Percentiles rank a stretch among this genome's conserved stretches.
phyloP scores from a whole-genome alignment of 192 early-diverging fungal genomes.

The Backusella mclennaniae region DNA sequence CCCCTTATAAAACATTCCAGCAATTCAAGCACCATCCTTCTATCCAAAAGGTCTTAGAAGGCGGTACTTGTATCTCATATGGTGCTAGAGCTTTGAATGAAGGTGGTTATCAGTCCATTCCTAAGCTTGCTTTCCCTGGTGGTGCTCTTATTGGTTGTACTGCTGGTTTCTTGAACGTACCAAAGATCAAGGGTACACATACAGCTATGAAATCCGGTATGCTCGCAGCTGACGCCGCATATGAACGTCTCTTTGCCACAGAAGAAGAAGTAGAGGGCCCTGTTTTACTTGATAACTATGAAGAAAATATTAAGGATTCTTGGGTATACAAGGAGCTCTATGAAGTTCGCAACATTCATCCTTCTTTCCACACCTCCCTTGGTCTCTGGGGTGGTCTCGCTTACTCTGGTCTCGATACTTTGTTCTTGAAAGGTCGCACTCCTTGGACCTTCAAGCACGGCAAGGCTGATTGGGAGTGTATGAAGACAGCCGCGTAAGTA shows the following conservation, averaged over 20 bases:
- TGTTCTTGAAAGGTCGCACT: conserved; percentile 85
- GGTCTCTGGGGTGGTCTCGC: conserved; percentile 83
- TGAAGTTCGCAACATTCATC: conserved; percentile 89
- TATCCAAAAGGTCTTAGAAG: conserved; percentile 80
- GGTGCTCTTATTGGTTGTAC: conserved; percentile 94
- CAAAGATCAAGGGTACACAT: conserved; percentile 99
- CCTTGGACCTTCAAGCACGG: conserved; percentile 95
- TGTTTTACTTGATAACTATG: conserved; percentile 74
- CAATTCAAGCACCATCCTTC: conserved; percentile 92
- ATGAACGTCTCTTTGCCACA: conserved; percentile 44
- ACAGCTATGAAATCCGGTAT: conserved; percentile 99
- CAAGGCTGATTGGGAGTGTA: conserved; percentile 74
- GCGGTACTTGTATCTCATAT: conserved; percentile 88
- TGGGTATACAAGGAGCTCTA: conserved; percentile 91
- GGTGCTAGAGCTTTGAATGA: conserved; percentile 97
- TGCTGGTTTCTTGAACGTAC: conserved; percentile 95
- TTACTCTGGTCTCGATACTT: conserved; percentile 87
- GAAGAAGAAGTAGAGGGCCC: conserved; percentile 52
- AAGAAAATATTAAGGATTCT: conserved; percentile 76
- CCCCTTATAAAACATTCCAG: conserved; percentile 96
- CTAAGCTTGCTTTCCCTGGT: conserved; percentile 92
- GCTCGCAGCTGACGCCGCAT: conserved; percentile 90
- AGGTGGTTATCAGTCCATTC: conserved; percentile 94
- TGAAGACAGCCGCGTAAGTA: conserved; percentile 63
- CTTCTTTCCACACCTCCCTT: conserved; percentile 89